Evolutionary conservation across 2,329 filamentous ascomycete species (phyloP).

Genomic region (Microthyrium microscopicum): DNA sequence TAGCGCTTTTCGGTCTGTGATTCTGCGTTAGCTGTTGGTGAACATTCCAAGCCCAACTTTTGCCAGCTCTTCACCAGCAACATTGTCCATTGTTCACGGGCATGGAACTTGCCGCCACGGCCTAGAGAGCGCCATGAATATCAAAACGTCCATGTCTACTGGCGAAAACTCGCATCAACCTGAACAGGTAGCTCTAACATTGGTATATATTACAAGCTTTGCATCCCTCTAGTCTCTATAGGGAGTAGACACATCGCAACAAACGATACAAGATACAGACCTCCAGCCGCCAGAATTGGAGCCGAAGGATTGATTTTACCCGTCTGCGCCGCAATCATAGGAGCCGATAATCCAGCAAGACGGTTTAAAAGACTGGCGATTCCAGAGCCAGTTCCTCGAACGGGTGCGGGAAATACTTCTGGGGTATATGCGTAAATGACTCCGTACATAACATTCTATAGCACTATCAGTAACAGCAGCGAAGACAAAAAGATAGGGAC

Average conservation of each 20-base stretch:
- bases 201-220: slow-evolving; percentile 22
- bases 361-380: slow-evolving; percentile 58
- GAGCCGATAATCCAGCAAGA: slow-evolving; percentile 49
- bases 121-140: too few relatives aligned
- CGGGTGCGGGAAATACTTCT: slow-evolving; percentile 58
- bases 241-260: slow-evolving; percentile 25
- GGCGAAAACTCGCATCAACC: too few relatives aligned
- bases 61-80: too few relatives aligned
- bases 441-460: slow-evolving; percentile 55
- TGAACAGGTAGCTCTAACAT: too few relatives aligned
- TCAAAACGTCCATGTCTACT: too few relatives aligned
- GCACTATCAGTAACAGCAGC: not conserved
- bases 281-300: slow-evolving; percentile 27
- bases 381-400: slow-evolving; percentile 54
- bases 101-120: too few relatives aligned
- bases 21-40: too few relatives aligned
- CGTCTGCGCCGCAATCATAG: slow-evolving; percentile 41
- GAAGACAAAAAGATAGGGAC: slow-evolving; percentile 11
- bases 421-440: slow-evolving; percentile 64
- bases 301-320: slow-evolving; percentile 21
- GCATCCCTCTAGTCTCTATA: slow-evolving; percentile 27
- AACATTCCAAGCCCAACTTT: too few relatives aligned
- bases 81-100: too few relatives aligned
- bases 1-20: too few relatives aligned
- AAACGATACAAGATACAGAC: slow-evolving; percentile 26